Base-by-base conservation (phyloP, 1,139 yeast species). In the Hyphopichia fennica region DNA sequence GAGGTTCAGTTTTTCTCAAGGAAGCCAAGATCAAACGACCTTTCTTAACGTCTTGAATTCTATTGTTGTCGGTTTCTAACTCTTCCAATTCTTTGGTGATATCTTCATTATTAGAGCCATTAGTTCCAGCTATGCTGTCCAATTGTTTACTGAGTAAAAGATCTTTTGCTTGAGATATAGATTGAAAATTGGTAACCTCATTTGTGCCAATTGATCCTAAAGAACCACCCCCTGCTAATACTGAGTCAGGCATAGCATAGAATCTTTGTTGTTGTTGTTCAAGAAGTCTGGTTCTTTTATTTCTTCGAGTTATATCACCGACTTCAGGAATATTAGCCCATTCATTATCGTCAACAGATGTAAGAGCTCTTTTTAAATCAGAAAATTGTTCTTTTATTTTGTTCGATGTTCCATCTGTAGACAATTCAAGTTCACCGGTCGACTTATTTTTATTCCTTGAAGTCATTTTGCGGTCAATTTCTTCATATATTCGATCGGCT, bases 301-400 rank as follows among this genome's bases (percentile, higher is more conserved):
- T 89, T 46, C 81, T 69, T 52, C 84, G 76, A 0, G 99, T 93
- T 52, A 87, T 69, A 63, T 93, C 99, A 2, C 90, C 88, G 0
- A 90, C 95, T 48, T 89, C 96, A 0, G 99, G 98, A 5, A 93
- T 58, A 47, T 69, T 73, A 3, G 79, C 75, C 99, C 99, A 93
- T 54, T 91, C 84, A 2, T 80, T 85, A 17, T 72, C 79, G 2
- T 87, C 72, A 1, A 93, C 78, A 0, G 65, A 50, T 0, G 82
- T 69, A 40, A 91, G 63, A 1, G 77, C 81, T 34, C 84, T 63
- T 58, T 90, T 91, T 47, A 86, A 67, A 53, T 86, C 72, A 1
- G 63, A 41, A 45, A 72, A 72, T 31, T 62, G 52, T 80, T 19
- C 49, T 33, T 54, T 48, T 2, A 53, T 63, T 46, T 41, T 54